A percentile compares a stretch with the other conserved stretches of the same genome.
Conservation (phyloP, 2,329 filamentous ascomycete species). For the Grosmannia huntii region DNA sequence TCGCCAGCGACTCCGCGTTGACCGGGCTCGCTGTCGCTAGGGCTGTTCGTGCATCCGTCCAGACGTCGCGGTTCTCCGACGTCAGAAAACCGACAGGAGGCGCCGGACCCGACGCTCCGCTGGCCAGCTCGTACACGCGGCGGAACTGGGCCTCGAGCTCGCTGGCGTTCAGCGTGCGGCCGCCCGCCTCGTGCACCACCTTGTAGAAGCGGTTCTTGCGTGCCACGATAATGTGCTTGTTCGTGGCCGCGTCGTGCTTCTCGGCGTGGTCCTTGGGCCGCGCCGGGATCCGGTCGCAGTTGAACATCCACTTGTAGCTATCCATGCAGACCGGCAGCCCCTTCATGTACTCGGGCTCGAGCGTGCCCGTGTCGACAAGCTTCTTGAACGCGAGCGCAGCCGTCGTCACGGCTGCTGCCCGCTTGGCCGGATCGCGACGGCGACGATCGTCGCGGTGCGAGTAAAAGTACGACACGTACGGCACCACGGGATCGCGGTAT, state of each 20-base stretch:
- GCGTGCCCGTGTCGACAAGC: constrained; percentile 65
- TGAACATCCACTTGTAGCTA: constrained; percentile 99
- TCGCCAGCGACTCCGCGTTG: constrained; percentile 66
- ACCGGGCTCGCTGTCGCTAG: constrained; percentile 64
- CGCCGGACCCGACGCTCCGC: constrained; percentile 34
- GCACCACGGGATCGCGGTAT: constrained; percentile 91
- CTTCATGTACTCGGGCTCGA: constrained; percentile 99
- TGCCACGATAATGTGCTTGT: constrained; percentile 81
- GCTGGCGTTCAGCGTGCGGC: constrained; percentile 72
- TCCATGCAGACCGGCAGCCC: constrained; percentile 96
- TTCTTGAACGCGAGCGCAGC: constrained; percentile 88
- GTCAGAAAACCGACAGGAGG: constrained; percentile 76
- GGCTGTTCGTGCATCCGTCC: constrained; percentile 69
- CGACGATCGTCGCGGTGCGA: constrained; percentile 89
- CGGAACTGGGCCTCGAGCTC: constrained; percentile 88
- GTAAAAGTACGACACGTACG: constrained; percentile 99
- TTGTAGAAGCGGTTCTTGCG: constrained; percentile 99
- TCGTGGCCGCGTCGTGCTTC: constrained; percentile 56
- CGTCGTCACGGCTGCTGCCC: constrained; percentile 80
- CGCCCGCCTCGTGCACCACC: constrained; percentile 66
- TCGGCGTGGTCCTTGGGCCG: constrained; percentile 69
- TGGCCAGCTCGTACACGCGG: constrained; percentile 65
- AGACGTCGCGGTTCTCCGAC: constrained; percentile 84
- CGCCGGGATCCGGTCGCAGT: constrained; percentile 73
- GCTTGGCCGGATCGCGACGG: constrained; percentile 78